These are phyloP conservation scores for Jatropha curcas DNA, from an alignment of 345 rosid genomes.

Conservation along the genomic window DNA sequence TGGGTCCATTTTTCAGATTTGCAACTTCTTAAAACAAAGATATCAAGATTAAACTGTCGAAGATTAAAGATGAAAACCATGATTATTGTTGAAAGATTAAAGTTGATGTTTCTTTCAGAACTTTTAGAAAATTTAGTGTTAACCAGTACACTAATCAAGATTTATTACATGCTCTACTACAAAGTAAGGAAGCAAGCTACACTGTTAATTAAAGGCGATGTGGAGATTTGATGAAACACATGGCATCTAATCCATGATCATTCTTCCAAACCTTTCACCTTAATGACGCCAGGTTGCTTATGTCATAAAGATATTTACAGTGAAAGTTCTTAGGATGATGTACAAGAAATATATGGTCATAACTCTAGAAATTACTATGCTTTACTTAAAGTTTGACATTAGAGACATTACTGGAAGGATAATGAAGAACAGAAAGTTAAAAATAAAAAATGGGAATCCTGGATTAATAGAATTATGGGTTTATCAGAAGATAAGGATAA, in stretches of 20 bases:
- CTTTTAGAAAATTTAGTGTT: background rate
- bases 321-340: background rate
- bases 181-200: background rate
- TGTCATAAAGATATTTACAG: background rate
- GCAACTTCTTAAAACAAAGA: background rate
- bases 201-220: background rate
- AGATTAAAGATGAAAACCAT: background rate
- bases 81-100: background rate
- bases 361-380: background rate
- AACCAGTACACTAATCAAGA: background rate
- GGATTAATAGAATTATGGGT: background rate
- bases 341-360: background rate
- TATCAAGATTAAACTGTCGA: background rate
- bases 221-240: slow-evolving; percentile 1
- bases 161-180: background rate
- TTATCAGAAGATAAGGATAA: background rate
- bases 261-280: slow-evolving; percentile 15
- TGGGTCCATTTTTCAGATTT: background rate
- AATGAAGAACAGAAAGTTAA: background rate
- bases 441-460: background rate
- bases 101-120: background rate
- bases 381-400: background rate
- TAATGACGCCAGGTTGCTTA: slow-evolving; percentile 17
- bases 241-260: slow-evolving; percentile 10
- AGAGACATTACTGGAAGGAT: background rate